Percentiles rank a stretch among this genome's conserved stretches.
Conservation (phyloP, 306 rosid species). For the Elaeagnus macrophylla region DNA sequence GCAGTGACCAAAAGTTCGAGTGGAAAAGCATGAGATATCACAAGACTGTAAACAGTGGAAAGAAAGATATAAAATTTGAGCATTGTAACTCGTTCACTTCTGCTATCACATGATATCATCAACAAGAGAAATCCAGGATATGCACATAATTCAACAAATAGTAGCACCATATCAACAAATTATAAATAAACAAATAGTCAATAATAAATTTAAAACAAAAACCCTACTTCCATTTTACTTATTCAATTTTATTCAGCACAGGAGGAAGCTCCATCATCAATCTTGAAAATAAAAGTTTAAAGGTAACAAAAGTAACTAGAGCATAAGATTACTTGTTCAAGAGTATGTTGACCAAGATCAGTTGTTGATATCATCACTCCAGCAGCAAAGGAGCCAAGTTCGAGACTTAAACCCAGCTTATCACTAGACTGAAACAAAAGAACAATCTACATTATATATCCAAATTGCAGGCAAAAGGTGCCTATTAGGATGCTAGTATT, state of each 20-base stretch:
- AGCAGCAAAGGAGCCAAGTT: conserved; percentile 96
- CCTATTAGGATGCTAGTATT: conserved; percentile 1
- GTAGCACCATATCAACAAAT: not conserved
- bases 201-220: too few species aligned
- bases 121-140: not conserved
- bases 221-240: too few species aligned
- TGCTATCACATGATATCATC: too few species aligned
- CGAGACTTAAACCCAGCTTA: conserved; percentile 93
- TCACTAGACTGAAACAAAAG: conserved; percentile 83
- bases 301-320: too few species aligned
- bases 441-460: conserved; percentile 20
- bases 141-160: not conserved
- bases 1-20: conserved; percentile 23
- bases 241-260: too few species aligned
- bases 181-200: too few species aligned
- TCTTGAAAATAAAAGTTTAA: too few species aligned
- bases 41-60: not conserved
- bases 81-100: too few species aligned
- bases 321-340: conserved; percentile 57
- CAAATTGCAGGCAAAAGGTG: conserved; percentile 14
- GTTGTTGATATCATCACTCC: conserved; percentile 99
- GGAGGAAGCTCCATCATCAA: too few species aligned
- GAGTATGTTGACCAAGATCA: conserved; percentile 96
- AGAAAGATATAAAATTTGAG: too few species aligned
- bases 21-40: conserved; percentile 1